Conservation (phyloP, 2,329 filamentous ascomycete genomes). For the Exophiala dermatitidis region DNA sequence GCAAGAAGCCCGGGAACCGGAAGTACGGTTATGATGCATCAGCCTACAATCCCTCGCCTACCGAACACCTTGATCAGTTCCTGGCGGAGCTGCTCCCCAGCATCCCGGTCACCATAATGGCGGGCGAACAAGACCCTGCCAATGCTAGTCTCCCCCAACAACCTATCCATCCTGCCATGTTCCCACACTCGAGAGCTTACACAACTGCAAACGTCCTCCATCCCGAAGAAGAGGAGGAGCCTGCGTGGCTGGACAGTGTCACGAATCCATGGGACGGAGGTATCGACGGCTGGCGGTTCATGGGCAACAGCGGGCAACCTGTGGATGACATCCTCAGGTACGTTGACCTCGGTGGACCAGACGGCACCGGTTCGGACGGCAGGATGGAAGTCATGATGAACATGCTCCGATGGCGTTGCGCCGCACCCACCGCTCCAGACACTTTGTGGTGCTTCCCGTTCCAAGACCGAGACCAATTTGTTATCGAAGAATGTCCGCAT, state of each 20-base stretch:
- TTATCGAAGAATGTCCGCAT: slow-evolving; percentile 77
- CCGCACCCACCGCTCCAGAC: slow-evolving; percentile 89
- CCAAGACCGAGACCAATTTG: slow-evolving; percentile 85
- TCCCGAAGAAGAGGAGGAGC: slow-evolving; percentile 40
- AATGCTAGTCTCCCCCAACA: slow-evolving; percentile 89
- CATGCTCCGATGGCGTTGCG: slow-evolving; percentile 85
- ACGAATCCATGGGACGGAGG: slow-evolving; percentile 94
- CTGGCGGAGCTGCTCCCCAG: slow-evolving; percentile 73
- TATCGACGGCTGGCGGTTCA: slow-evolving; percentile 78
- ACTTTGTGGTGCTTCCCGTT: slow-evolving; percentile 98
- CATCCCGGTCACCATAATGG: slow-evolving; percentile 80
- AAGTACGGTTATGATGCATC: slow-evolving; percentile 94
- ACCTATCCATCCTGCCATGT: slow-evolving; percentile 85
- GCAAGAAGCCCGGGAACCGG: slow-evolving; percentile 51
- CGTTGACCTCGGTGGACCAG: slow-evolving; percentile 47
- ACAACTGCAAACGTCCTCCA: slow-evolving; percentile 40
- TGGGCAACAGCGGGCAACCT: slow-evolving; percentile 86
- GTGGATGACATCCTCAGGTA: slow-evolving; percentile 93
- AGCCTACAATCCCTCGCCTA: slow-evolving; percentile 78
- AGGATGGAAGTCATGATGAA: slow-evolving; percentile 85
- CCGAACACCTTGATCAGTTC: slow-evolving; percentile 75
- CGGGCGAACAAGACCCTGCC: slow-evolving; percentile 76
- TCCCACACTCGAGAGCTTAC: slow-evolving; percentile 67
- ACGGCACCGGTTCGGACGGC: slow-evolving; percentile 38
- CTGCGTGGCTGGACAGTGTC: slow-evolving; percentile 75